Evolutionary conservation across 2,329 filamentous ascomycete genomes (phyloP), one percentile per base, ranked within the genome.

Genomic region (Fusarium coicis): DNA sequence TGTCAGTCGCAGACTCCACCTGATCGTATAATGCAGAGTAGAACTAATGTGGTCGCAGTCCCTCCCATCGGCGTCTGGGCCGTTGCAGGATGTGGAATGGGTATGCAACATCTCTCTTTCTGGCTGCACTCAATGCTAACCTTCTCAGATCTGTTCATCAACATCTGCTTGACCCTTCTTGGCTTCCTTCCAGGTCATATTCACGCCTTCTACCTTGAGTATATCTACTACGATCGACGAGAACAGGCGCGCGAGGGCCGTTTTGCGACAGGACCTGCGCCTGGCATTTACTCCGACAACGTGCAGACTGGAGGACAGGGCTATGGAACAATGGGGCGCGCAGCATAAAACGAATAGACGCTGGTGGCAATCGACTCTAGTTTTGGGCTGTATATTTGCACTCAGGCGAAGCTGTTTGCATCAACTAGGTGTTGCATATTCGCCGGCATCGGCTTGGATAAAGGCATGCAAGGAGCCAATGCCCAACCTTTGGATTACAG

Each of bases 171-270:
- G 70, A 93, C 91, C 1, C 76, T 93, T 34, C 85, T 93, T 28
- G 91, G 91, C n/a, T 93, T 92, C 80, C 82, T 96, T 56, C 93
- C 93, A 0, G 94, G 93, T 12, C 91, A 94, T 74, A 88, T 96
- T 46, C 91, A 95, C 80, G 93, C 93, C 47, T 95, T 95, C 81
- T 96, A 95, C 80, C 75, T 94, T 69, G 90, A 95, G 82, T 97
- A 95, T 80, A 86, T 97, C 70, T 97, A 95, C 84, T 96, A 92
- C 81, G 89, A 93, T 77, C 92, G 92, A 43, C 88, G 87, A 59
- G 91, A 93, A 75, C 88, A 91, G 79, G 86, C 87, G 5, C 83
- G 86, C 50, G 84, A 88, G 39, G 92, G 92, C 10, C 84, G 86
- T 16, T 86, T 86, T 66, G 83, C 87, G 26, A 83, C 85, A 8